phyloP scores from a whole-genome alignment of 1,139 yeast species.

The Lodderomyces parapsilosis region DNA sequence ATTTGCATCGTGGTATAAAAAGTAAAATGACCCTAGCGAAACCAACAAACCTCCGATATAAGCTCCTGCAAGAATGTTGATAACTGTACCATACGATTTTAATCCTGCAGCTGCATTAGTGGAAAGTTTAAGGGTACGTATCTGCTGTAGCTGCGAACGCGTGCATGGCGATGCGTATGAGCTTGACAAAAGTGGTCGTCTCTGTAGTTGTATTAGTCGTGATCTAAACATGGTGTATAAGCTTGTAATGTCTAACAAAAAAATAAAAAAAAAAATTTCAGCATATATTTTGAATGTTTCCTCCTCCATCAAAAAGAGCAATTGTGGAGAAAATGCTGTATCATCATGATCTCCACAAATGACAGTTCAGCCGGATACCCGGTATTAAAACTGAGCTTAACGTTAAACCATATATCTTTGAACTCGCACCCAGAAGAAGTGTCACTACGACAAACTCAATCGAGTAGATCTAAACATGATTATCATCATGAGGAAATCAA shows the following conservation, averaged over 20 bases:
- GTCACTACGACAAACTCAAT: neutral
- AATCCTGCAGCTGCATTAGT: constrained; percentile 4
- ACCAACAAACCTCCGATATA: constrained; percentile 44
- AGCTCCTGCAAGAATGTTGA: constrained; percentile 42
- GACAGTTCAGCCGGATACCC: constrained; percentile 6
- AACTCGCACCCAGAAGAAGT: constrained; percentile 1
- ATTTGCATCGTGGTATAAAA: constrained; percentile 43
- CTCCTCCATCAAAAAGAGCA: neutral
- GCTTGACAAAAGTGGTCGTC: neutral
- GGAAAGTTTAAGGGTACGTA: constrained; percentile 4
- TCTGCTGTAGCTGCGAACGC: constrained; percentile 1
- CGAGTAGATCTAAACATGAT: neutral
- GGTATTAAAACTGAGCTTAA: neutral
- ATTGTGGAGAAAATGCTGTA: neutral
- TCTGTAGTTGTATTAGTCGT: constrained; percentile 1
- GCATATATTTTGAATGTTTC: neutral
- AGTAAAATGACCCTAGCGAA: constrained; percentile 38
- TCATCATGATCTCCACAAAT: neutral
- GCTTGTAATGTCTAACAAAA: neutral
- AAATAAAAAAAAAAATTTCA: neutral
- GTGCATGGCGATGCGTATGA: neutral
- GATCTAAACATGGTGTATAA: constrained; percentile 5
- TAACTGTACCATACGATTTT: constrained; percentile 1
- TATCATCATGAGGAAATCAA: neutral
- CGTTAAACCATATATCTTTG: constrained; percentile 3